phyloP scores from a whole-genome alignment of 2,329 filamentous ascomycete genomes.

The Pestalotiopsis sp. region DNA sequence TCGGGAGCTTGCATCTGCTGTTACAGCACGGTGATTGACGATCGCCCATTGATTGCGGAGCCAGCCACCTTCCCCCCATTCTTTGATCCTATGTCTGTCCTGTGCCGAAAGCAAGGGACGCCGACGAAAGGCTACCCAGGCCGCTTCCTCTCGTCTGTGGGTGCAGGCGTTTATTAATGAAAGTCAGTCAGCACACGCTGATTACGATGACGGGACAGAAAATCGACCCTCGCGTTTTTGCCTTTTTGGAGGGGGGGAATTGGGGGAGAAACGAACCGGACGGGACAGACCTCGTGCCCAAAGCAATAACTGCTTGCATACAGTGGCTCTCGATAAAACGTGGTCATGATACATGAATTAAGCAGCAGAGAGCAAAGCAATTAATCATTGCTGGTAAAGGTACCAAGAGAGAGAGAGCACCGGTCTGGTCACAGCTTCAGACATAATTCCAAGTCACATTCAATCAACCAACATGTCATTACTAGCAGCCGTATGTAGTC shows the following conservation, averaged over 20 bases:
- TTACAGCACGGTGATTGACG: background rate
- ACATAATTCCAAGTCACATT: background rate
- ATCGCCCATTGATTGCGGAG: slow-evolving; percentile 14
- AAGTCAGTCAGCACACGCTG: background rate
- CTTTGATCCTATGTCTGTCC: background rate
- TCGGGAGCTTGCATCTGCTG: slow-evolving; percentile 23
- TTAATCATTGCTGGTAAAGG: background rate
- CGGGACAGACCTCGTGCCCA: background rate
- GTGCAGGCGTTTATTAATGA: background rate
- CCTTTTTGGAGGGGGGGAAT: background rate
- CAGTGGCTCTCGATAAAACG: slow-evolving; percentile 4
- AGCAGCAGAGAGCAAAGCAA: background rate
- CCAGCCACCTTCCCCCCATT: background rate
- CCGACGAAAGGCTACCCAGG: background rate
- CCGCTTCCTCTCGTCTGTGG: background rate
- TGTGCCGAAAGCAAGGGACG: background rate
- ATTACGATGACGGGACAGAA: background rate
- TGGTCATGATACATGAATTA: background rate
- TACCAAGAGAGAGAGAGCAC: background rate
- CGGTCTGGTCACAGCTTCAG: background rate
- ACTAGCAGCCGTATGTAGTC: background rate
- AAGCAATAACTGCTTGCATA: slow-evolving; percentile 1
- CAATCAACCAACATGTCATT: background rate
- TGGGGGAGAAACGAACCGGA: background rate
- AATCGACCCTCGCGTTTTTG: background rate